phyloP scores from a whole-genome alignment of 1,139 yeast species.

The Cylindricascospora bacillispora region DNA sequence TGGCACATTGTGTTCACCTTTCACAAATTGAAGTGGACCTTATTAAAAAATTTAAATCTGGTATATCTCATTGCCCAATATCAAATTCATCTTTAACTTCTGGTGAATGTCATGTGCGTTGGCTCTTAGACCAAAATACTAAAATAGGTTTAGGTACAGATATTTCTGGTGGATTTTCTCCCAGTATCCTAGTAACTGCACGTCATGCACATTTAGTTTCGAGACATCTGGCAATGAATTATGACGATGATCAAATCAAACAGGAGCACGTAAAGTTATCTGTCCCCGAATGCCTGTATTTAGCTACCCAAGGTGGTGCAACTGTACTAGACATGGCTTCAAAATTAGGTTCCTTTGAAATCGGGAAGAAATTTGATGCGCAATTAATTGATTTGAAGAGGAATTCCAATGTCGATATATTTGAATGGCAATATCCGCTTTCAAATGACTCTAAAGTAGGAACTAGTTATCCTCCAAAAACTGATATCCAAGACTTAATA shows the following conservation, averaged over 20 bases:
- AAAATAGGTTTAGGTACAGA: conserved; percentile 87
- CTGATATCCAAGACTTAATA: conserved; percentile 37
- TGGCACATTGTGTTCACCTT: conserved; percentile 85
- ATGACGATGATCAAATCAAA: conserved; percentile 21
- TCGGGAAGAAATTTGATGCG: conserved; percentile 74
- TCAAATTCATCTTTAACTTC: conserved; percentile 81
- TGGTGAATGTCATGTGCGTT: conserved; percentile 79
- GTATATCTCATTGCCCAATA: conserved; percentile 88
- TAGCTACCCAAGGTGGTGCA: conserved; percentile 91
- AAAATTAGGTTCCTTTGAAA: conserved; percentile 54
- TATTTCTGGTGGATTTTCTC: conserved; percentile 82
- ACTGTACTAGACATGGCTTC: conserved; percentile 49
- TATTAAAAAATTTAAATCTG: conserved; percentile 43
- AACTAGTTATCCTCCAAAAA: conserved; percentile 5
- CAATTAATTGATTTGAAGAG: conserved; percentile 55
- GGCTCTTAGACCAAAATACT: conserved; percentile 51
- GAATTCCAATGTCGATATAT: conserved; percentile 57
- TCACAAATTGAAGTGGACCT: conserved; percentile 48
- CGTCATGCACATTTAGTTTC: conserved; percentile 74
- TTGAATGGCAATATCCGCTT: conserved; percentile 50
- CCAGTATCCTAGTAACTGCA: conserved; percentile 63
- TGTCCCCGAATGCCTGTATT: conserved; percentile 57
- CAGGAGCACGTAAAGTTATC: conserved; percentile 39
- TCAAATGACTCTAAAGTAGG: not conserved
- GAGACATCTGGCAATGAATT: conserved; percentile 63